These are phyloP conservation scores for Tylopilus rubrobrunneus DNA, from an alignment of 768 basidiomycete genomes.

Conservation along the genomic window DNA sequence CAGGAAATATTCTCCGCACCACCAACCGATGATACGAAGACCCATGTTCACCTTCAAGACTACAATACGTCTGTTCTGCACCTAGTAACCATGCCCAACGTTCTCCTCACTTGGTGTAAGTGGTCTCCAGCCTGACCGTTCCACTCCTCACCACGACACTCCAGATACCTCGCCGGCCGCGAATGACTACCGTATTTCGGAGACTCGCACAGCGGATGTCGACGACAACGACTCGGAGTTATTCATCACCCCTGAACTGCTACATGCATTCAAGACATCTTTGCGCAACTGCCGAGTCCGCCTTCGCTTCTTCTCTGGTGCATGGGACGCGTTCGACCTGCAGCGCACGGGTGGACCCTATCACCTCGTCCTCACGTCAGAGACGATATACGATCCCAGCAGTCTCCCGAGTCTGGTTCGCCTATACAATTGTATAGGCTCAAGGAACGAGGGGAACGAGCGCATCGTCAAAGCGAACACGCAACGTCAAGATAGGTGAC, in stretches of 20 bases:
- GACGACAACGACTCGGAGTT: constrained; percentile 46
- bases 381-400: constrained; percentile 82
- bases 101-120: constrained; percentile 81
- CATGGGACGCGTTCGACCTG: constrained; percentile 63
- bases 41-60: constrained; percentile 80
- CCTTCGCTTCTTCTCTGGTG: constrained; percentile 76
- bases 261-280: constrained; percentile 59
- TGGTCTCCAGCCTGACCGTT: constrained; percentile 4
- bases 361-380: constrained; percentile 80
- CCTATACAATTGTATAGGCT: too few relatives aligned
- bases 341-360: constrained; percentile 39
- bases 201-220: constrained; percentile 20
- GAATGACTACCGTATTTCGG: constrained; percentile 37
- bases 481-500: too few relatives aligned
- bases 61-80: constrained; percentile 82
- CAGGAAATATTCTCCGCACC: constrained; percentile 48
- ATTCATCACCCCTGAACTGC: constrained; percentile 59
- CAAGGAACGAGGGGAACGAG: too few relatives aligned
- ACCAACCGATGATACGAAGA: constrained; percentile 26
- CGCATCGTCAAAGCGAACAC: too few relatives aligned
- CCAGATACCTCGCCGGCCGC: constrained; percentile 64
- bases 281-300: constrained; percentile 51
- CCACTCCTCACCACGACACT: neutral
- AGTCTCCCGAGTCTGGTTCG: constrained; percentile 59
- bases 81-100: constrained; percentile 75